These are phyloP conservation scores for Arthrobotrys entomopaga DNA, from an alignment of 2,329 filamentous ascomycete species.

Conservation along the genomic window DNA sequence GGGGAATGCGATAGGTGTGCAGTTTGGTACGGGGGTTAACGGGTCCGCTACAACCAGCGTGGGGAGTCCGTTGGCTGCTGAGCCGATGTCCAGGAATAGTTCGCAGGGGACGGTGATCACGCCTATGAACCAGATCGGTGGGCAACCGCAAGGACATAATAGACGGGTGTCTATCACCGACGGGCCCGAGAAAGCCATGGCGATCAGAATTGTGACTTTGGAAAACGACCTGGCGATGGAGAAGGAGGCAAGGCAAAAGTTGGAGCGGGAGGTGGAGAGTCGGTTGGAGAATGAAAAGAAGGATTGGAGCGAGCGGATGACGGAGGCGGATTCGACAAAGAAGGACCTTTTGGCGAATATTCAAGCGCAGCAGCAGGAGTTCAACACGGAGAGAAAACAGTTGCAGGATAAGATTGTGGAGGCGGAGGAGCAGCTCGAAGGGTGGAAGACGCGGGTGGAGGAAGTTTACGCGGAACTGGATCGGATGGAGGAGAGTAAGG, in stretches of 20 bases:
- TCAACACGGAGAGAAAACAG: constrained; percentile 82
- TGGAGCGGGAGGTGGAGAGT: constrained; percentile 76
- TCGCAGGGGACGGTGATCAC: constrained; percentile 66
- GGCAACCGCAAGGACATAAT: constrained; percentile 65
- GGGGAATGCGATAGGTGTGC: constrained; percentile 64
- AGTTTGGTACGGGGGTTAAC: constrained; percentile 62
- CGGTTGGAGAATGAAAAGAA: constrained; percentile 68
- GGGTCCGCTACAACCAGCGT: constrained; percentile 65
- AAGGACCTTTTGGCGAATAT: constrained; percentile 94
- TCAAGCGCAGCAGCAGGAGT: constrained; percentile 89
- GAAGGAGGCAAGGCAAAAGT: constrained; percentile 72
- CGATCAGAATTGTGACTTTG: constrained; percentile 72
- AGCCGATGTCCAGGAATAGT: constrained; percentile 65
- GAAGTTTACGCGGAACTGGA: constrained; percentile 94
- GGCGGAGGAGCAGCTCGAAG: constrained; percentile 73
- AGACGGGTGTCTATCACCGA: constrained; percentile 62
- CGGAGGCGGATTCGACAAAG: constrained; percentile 91
- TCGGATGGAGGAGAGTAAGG: constrained; percentile 82
- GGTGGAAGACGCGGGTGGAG: constrained; percentile 65
- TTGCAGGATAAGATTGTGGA: constrained; percentile 82
- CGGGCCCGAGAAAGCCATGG: constrained; percentile 68
- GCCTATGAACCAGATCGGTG: constrained; percentile 56
- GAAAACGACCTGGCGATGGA: constrained; percentile 82
- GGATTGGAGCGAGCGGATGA: constrained; percentile 74
- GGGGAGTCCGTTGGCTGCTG: constrained; percentile 62